Evolutionary conservation across 345 rosid genomes (phyloP).

Genomic region (Linum lewisii): DNA sequence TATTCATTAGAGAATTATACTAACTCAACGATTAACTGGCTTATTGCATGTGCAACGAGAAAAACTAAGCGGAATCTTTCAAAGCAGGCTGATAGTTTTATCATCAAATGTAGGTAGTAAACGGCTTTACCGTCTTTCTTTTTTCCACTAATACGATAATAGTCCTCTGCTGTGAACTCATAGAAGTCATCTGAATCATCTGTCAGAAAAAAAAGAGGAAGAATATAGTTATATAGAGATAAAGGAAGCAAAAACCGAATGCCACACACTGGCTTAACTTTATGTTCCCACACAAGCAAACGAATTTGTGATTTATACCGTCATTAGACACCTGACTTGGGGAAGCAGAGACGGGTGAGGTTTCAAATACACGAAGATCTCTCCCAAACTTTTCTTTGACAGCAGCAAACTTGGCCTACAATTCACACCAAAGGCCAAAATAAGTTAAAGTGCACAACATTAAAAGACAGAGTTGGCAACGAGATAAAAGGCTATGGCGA

Average conservation of each 20-base stretch:
- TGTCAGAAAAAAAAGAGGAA: conserved; percentile 17
- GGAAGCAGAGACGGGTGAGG: conserved; percentile 29
- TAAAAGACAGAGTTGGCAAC: neutral
- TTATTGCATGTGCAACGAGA: neutral
- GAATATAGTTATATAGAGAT: conserved; percentile 1
- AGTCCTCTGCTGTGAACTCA: conserved; percentile 80
- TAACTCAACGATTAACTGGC: neutral
- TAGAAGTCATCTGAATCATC: conserved; percentile 79
- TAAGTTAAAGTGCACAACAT: neutral
- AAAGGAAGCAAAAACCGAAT: neutral
- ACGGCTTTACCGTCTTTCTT: conserved; percentile 53
- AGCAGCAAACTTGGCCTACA: conserved; percentile 53
- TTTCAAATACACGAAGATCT: conserved; percentile 71
- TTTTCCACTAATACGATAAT: conserved; percentile 38
- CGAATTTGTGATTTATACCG: conserved; percentile 25
- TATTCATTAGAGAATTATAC: neutral
- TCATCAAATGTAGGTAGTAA: neutral
- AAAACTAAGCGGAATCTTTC: neutral
- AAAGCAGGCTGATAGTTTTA: neutral
- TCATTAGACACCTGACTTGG: conserved; percentile 29
- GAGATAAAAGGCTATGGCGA: neutral
- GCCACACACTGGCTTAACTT: conserved; percentile 1
- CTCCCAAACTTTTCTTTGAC: conserved; percentile 62
- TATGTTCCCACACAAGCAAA: neutral
- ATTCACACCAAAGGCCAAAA: conserved; percentile 8